Evolutionary conservation across 106 monocot genomes (phyloP).

Genomic region (Allium sativum): DNA sequence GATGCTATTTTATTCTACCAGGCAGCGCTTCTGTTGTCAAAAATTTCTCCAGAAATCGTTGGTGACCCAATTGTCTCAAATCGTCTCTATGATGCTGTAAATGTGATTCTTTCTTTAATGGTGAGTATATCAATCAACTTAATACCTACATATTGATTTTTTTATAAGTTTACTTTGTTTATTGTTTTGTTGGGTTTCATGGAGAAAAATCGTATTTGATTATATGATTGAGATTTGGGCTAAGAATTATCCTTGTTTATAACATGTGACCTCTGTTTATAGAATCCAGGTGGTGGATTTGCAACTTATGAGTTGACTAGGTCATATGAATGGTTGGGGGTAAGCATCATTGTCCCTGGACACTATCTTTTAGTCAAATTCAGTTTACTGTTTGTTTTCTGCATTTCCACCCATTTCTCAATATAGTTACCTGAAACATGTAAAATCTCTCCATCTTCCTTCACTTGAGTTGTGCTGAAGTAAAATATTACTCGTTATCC

Average conservation of each 20-base stretch:
- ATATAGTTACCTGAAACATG: no score
- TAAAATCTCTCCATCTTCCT: no score
- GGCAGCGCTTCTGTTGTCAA: conserved; percentile 62
- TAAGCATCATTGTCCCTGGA: conserved; percentile 9
- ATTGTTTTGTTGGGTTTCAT: not conserved
- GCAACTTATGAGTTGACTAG: conserved; percentile 90
- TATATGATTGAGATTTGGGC: no score
- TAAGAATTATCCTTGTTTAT: no score
- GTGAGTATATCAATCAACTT: conserved; percentile 19
- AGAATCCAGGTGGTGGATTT: conserved; percentile 87
- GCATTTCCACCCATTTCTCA: no score
- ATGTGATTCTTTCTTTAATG: conserved; percentile 74
- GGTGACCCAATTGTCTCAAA: conserved; percentile 48
- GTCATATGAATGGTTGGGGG: conserved; percentile 94
- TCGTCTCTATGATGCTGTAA: conserved; percentile 77
- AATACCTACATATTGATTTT: not conserved
- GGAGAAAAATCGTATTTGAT: no score
- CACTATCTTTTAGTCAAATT: no score
- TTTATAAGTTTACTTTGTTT: not conserved
- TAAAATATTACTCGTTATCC: no score
- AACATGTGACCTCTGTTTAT: not conserved
- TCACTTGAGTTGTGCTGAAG: no score
- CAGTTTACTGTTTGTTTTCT: no score
- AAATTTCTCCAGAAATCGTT: conserved; percentile 54
- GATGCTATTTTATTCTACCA: conserved; percentile 17